A percentile compares a stretch with the other conserved stretches of the same genome.
These are phyloP conservation scores for Theileria equi DNA, from an alignment of 169 alveolate genomes.

Conservation along the genomic window DNA sequence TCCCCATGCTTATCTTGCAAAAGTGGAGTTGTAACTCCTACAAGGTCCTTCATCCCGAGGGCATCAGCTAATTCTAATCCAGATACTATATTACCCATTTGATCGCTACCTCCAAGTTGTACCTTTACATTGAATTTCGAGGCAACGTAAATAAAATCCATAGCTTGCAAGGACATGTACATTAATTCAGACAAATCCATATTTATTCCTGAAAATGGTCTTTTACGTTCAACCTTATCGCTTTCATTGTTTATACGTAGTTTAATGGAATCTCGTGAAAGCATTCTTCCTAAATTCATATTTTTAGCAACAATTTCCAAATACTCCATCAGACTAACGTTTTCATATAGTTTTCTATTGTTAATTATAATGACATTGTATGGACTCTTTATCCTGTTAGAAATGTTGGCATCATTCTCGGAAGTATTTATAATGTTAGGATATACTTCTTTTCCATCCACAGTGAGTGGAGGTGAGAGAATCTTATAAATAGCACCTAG, in stretches of 20 bases:
- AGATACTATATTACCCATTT: conserved; percentile 81
- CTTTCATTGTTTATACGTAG: conserved; percentile 33
- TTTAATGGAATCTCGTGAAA: conserved; percentile 63
- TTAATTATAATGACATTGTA: conserved; percentile 51
- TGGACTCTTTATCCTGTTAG: conserved; percentile 7
- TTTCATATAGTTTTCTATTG: conserved; percentile 59
- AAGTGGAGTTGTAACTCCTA: conserved; percentile 72
- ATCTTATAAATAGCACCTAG: conserved; percentile 23
- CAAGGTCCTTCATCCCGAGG: conserved; percentile 12
- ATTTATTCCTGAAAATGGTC: conserved; percentile 7
- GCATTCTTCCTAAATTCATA: conserved; percentile 63
- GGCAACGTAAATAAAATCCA: conserved; percentile 70
- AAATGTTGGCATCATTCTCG: neutral
- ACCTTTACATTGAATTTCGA: conserved; percentile 56
- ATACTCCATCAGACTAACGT: conserved; percentile 61
- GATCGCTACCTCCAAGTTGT: conserved; percentile 84
- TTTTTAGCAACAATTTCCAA: conserved; percentile 59
- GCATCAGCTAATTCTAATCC: conserved; percentile 73
- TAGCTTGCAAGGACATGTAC: conserved; percentile 78
- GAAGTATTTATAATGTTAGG: neutral
- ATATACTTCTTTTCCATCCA: neutral
- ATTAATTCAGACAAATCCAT: conserved; percentile 70
- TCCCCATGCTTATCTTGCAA: conserved; percentile 55
- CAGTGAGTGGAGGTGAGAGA: conserved; percentile 26
- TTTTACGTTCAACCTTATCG: neutral